Conservation (phyloP, 1,284 basidiomycete species). For the Puccinia sorghi region DNA sequence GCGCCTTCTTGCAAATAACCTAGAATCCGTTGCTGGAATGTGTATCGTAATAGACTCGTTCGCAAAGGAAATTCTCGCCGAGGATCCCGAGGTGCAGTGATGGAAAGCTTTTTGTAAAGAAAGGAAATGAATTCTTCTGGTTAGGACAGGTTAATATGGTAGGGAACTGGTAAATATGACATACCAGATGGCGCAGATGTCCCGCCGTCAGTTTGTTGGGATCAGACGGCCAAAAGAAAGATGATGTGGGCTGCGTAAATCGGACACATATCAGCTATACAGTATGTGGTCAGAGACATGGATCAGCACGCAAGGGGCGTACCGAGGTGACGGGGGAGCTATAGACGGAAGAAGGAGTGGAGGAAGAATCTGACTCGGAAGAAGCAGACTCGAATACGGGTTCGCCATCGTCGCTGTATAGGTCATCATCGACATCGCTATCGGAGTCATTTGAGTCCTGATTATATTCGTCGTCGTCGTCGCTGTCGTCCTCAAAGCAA, state of each 20-base stretch:
- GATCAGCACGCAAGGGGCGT: neutral
- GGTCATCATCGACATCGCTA: constrained; percentile 40
- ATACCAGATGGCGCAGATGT: constrained; percentile 27
- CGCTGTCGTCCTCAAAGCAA: constrained; percentile 38
- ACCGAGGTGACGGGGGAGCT: constrained; percentile 27
- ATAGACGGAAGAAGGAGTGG: neutral
- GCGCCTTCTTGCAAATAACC: neutral
- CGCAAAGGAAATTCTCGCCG: neutral
- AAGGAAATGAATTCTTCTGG: neutral
- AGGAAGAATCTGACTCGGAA: constrained; percentile 18
- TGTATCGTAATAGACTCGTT: neutral
- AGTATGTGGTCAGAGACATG: neutral
- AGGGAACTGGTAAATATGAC: neutral
- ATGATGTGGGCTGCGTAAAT: neutral
- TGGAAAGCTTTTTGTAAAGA: constrained; percentile 3
- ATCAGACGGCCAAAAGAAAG: constrained; percentile 23
- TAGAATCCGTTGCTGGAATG: neutral
- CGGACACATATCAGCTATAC: neutral
- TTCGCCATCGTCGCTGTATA: constrained; percentile 47
- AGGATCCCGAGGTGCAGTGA: neutral
- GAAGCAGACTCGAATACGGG: neutral
- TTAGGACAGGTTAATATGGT: neutral
- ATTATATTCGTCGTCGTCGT: constrained; percentile 23
- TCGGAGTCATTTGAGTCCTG: constrained; percentile 7
- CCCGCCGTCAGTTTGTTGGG: neutral